Evolutionary conservation across 805 yeast genomes (phyloP).

Genomic region (Zygoascus flipseniorum): DNA sequence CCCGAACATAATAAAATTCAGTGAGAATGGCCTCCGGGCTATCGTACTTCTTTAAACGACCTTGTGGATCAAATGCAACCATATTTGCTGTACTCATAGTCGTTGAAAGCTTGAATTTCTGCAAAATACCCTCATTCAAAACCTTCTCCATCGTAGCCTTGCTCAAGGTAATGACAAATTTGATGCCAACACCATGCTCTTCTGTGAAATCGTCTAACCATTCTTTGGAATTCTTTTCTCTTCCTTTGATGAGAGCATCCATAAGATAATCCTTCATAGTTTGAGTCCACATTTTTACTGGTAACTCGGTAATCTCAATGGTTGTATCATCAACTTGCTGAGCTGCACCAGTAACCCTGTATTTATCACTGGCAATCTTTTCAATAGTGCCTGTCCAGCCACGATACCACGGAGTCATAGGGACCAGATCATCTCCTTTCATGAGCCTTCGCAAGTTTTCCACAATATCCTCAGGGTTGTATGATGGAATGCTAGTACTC

Average conservation of each 20-base stretch:
- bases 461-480: conserved; percentile 78
- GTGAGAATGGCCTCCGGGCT: conserved; percentile 65
- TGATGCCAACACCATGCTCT: conserved; percentile 74
- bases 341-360: conserved; percentile 68
- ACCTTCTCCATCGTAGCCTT: conserved; percentile 81
- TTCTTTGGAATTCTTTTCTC: conserved; percentile 46
- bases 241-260: conserved; percentile 46
- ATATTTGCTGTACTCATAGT: conserved; percentile 69
- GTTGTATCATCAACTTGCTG: conserved; percentile 74
- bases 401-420: conserved; percentile 87
- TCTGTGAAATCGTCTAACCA: conserved; percentile 96
- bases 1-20: conserved; percentile 78
- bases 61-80: conserved; percentile 92
- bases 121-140: conserved; percentile 64
- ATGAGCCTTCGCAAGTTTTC: conserved; percentile 63
- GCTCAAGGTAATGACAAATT: conserved; percentile 66
- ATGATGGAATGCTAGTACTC: conserved; percentile 89
- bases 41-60: conserved; percentile 77
- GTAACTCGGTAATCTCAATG: conserved; percentile 84
- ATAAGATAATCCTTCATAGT: conserved; percentile 79
- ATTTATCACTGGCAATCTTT: conserved; percentile 51
- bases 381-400: conserved; percentile 90
- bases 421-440: conserved; percentile 59
- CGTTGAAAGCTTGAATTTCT: conserved; percentile 70
- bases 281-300: conserved; percentile 87